Evolutionary conservation across 352 stramenopile genomes (phyloP).

Genomic region (Phytophthora cajani): DNA sequence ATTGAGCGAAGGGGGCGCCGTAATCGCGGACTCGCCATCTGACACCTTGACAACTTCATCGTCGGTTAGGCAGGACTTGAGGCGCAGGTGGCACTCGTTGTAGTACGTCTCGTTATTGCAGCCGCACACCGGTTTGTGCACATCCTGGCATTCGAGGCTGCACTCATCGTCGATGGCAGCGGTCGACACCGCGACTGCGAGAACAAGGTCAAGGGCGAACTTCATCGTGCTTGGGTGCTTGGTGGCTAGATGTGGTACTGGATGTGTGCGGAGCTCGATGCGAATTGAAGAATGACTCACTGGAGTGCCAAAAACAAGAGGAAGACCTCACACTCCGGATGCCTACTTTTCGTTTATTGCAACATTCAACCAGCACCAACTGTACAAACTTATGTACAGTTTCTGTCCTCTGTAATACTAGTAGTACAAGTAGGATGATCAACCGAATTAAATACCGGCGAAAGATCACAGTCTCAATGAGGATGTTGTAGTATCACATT

Average conservation of each 20-base stretch:
- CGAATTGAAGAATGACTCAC: conserved; percentile 23
- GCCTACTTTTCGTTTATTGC: not conserved
- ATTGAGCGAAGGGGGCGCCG: conserved; percentile 4
- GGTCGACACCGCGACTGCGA: conserved; percentile 5
- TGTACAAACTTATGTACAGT: too few species aligned
- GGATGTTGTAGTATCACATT: too few species aligned
- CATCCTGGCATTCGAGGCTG: conserved; percentile 23
- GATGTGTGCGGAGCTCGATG: conserved; percentile 2
- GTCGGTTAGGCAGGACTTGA: conserved; percentile 38
- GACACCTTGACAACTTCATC: conserved; percentile 19
- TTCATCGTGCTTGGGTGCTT: conserved; percentile 17
- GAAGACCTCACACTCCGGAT: too few species aligned
- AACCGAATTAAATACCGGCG: too few species aligned
- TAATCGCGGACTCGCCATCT: conserved; percentile 31
- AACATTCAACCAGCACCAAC: too few species aligned
- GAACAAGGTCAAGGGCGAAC: conserved; percentile 11
- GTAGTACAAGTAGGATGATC: too few species aligned
- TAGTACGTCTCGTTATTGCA: conserved; percentile 54
- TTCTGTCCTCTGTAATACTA: too few species aligned
- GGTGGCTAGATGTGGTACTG: not conserved
- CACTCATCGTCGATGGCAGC: conserved; percentile 13
- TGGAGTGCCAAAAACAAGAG: not conserved
- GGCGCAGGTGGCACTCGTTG: conserved; percentile 38
- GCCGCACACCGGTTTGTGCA: conserved; percentile 47
- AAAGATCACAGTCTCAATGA: too few species aligned